phyloP scores from a whole-genome alignment of 1,284 basidiomycete species.

The Ganoderma leucocontextum region DNA sequence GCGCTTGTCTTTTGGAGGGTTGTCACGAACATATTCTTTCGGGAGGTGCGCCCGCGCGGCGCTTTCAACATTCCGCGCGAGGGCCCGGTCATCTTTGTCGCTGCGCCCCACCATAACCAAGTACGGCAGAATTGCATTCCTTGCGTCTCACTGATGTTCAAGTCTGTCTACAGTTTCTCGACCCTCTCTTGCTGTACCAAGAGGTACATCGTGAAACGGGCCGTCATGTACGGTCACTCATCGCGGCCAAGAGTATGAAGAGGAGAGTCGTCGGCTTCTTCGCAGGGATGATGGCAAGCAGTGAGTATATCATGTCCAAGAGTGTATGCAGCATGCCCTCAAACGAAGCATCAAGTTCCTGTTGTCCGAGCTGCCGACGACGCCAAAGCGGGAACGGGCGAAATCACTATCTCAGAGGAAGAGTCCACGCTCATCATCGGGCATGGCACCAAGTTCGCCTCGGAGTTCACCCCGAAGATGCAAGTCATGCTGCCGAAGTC shows the following conservation, averaged over 20 bases:
- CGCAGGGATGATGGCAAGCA: constrained; percentile 88
- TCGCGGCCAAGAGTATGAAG: constrained; percentile 93
- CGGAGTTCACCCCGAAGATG: constrained; percentile 82
- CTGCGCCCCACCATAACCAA: constrained; percentile 96
- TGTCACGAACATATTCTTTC: constrained; percentile 96
- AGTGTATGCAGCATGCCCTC: constrained; percentile 26
- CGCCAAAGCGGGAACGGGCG: constrained; percentile 83
- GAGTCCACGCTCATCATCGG: constrained; percentile 86
- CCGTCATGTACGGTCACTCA: constrained; percentile 88
- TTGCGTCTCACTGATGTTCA: constrained; percentile 22
- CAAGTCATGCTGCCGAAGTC: constrained; percentile 92
- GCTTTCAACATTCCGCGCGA: constrained; percentile 94
- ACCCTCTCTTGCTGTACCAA: constrained; percentile 89
- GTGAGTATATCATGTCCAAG: constrained; percentile 59
- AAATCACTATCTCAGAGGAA: constrained; percentile 75
- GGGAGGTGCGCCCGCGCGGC: constrained; percentile 94
- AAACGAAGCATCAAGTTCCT: constrained; percentile 68
- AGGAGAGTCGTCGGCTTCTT: constrained; percentile 86
- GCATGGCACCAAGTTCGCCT: constrained; percentile 80
- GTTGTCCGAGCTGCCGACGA: constrained; percentile 93
- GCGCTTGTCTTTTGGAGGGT: constrained; percentile 82
- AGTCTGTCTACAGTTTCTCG: constrained; percentile 78
- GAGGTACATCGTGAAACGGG: constrained; percentile 90
- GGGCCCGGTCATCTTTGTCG: constrained; percentile 97
- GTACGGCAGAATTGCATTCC: constrained; percentile 48